phyloP scores from a whole-genome alignment of 345 rosid genomes.

The Isatis tinctoria region DNA sequence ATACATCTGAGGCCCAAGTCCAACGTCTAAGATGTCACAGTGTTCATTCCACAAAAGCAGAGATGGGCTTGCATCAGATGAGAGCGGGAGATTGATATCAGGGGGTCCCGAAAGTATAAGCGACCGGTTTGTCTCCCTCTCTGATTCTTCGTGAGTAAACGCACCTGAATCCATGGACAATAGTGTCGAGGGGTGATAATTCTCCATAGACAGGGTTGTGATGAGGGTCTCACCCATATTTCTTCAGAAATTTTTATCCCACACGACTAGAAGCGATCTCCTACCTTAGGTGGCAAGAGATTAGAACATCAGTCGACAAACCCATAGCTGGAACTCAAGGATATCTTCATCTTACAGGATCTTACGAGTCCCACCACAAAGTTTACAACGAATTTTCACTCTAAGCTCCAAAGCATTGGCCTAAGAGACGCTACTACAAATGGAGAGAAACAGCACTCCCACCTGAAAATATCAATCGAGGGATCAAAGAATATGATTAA shows the following conservation, averaged over 20 bases:
- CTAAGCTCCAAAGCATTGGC: slow-evolving; percentile 23
- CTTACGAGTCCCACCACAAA: slow-evolving; percentile 17
- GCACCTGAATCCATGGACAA: slow-evolving; percentile 71
- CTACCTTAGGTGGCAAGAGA: background rate
- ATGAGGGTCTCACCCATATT: slow-evolving; percentile 59
- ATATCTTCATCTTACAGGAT: slow-evolving; percentile 49
- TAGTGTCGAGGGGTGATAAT: slow-evolving; percentile 70
- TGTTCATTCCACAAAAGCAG: slow-evolving; percentile 52
- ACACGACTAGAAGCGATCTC: slow-evolving; percentile 1
- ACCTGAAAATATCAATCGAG: slow-evolving; percentile 31
- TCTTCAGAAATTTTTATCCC: slow-evolving; percentile 3
- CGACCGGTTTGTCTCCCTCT: slow-evolving; percentile 53
- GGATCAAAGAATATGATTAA: slow-evolving; percentile 9
- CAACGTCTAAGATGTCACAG: slow-evolving; percentile 60
- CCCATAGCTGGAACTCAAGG: slow-evolving; percentile 50
- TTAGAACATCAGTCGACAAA: slow-evolving; percentile 53
- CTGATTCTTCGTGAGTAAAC: slow-evolving; percentile 54
- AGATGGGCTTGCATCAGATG: slow-evolving; percentile 59
- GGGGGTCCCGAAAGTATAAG: slow-evolving; percentile 54
- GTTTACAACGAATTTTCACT: background rate
- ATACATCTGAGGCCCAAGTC: slow-evolving; percentile 52
- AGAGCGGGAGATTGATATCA: slow-evolving; percentile 67
- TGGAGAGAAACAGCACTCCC: slow-evolving; percentile 12
- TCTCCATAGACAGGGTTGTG: slow-evolving; percentile 59
- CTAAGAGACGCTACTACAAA: slow-evolving; percentile 18